Conservation (phyloP, 2,329 filamentous ascomycete genomes). For the Huntiella abstrusa region DNA sequence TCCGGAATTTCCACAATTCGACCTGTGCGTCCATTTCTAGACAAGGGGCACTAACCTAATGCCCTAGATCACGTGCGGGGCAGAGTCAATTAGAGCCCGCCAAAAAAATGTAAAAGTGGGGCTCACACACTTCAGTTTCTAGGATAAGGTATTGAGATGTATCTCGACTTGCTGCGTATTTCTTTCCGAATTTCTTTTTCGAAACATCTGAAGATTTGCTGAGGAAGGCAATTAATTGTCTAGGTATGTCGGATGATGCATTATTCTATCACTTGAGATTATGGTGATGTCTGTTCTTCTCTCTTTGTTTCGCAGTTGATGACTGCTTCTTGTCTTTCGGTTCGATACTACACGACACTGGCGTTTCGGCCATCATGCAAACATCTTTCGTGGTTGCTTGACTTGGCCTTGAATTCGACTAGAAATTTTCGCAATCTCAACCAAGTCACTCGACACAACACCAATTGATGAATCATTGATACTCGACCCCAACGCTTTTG, state of each 20-base stretch:
- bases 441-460: background rate
- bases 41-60: slow-evolving; percentile 11
- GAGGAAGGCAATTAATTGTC: slow-evolving; percentile 47
- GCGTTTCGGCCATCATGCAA: too few relatives aligned
- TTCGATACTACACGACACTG: slow-evolving; percentile 2
- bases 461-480: background rate
- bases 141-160: background rate
- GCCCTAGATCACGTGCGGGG: slow-evolving; percentile 12
- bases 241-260: slow-evolving; percentile 42
- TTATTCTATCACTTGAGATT: slow-evolving; percentile 12
- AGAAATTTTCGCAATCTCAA: background rate
- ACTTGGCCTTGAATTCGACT: too few relatives aligned
- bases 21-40: background rate
- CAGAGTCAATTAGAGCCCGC: background rate
- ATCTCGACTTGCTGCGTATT: slow-evolving; percentile 13
- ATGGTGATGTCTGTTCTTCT: slow-evolving; percentile 4
- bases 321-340: slow-evolving; percentile 1
- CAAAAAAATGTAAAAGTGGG: slow-evolving; percentile 9
- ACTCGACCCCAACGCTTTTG: too few relatives aligned
- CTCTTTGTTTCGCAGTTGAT: slow-evolving; percentile 6
- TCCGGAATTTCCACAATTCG: background rate
- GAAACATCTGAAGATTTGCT: slow-evolving; percentile 37
- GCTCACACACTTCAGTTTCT: slow-evolving; percentile 13
- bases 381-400: too few relatives aligned
- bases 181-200: slow-evolving; percentile 15